Percentiles rank a stretch among this genome's conserved stretches.
These are phyloP conservation scores for Ceratocystiopsis minuta DNA, from an alignment of 2,329 filamentous ascomycete species.

Conservation along the genomic window DNA sequence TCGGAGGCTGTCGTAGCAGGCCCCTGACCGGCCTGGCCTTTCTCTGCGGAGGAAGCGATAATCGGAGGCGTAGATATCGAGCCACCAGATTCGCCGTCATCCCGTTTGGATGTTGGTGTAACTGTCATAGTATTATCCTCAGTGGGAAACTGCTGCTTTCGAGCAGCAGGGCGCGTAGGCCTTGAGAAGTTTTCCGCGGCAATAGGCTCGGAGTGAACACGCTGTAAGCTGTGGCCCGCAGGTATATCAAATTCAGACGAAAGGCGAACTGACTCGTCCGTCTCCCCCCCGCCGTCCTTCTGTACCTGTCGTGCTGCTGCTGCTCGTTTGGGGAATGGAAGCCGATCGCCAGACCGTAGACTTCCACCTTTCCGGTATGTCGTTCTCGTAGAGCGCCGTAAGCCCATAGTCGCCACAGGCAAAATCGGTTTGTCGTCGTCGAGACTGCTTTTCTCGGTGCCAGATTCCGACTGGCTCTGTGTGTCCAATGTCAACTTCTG, in stretches of 20 bases:
- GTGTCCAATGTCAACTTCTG: constrained; percentile 46
- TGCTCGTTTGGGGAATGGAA: constrained; percentile 57
- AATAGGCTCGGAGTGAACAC: constrained; percentile 54
- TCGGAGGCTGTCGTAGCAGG: too few relatives aligned
- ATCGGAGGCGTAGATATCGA: too few relatives aligned
- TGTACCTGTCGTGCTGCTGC: constrained; percentile 43
- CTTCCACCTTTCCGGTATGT: constrained; percentile 78
- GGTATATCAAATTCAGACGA: constrained; percentile 26
- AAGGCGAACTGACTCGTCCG: constrained; percentile 25
- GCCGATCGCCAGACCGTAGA: constrained; percentile 58
- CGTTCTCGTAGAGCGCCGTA: constrained; percentile 80
- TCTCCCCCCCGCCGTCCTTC: constrained; percentile 32
- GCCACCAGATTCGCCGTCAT: too few relatives aligned
- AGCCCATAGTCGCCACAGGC: constrained; percentile 54
- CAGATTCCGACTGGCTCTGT: constrained; percentile 22
- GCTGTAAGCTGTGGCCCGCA: constrained; percentile 33
- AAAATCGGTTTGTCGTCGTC: constrained; percentile 72
- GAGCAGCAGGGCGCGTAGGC: constrained; percentile 27
- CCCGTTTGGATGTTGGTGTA: too few relatives aligned
- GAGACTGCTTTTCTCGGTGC: constrained; percentile 21
- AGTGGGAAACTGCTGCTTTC: constrained; percentile 16
- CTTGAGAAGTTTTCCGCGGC: constrained; percentile 44
- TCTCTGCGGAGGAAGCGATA: neutral
- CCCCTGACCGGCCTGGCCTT: neutral
- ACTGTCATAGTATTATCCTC: too few relatives aligned